Conservation (phyloP, 306 rosid genomes). For the Lagenaria siceraria region DNA sequence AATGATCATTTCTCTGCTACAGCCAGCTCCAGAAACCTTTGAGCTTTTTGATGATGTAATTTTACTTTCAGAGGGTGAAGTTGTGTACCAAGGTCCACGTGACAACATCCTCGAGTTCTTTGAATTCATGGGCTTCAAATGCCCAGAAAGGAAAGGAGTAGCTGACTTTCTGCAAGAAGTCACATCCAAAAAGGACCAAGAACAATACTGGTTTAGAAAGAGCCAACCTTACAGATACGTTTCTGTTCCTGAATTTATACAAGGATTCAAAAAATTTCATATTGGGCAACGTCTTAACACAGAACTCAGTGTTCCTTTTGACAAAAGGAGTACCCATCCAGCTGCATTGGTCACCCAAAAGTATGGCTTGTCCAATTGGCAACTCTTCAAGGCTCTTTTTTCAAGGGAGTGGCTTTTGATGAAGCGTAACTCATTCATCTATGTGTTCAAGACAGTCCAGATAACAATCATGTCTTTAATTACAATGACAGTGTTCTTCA, state of each 20-base stretch:
- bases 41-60: constrained; percentile 60
- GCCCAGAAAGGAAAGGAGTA: constrained; percentile 66
- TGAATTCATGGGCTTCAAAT: constrained; percentile 48
- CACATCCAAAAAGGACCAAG: constrained; percentile 73
- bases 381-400: constrained; percentile 59
- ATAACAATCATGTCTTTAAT: constrained; percentile 46
- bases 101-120: constrained; percentile 41
- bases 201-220: constrained; percentile 50
- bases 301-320: constrained; percentile 39
- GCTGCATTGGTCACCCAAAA: constrained; percentile 49
- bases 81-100: constrained; percentile 65
- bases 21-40: constrained; percentile 69
- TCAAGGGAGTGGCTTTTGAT: constrained; percentile 65
- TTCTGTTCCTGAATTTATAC: constrained; percentile 32
- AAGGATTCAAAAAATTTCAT: constrained; percentile 21
- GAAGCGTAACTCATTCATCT: constrained; percentile 47
- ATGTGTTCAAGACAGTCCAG: constrained; percentile 62
- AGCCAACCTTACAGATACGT: constrained; percentile 40
- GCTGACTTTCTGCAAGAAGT: constrained; percentile 74
- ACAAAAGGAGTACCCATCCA: constrained; percentile 30
- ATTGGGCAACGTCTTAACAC: constrained; percentile 24
- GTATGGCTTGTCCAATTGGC: constrained; percentile 51
- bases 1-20: constrained; percentile 60
- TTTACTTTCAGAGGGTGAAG: constrained; percentile 58
- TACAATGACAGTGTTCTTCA: constrained; percentile 48